These are phyloP conservation scores for Cutaneotrichosporon sp. DNA, from an alignment of 1,284 basidiomycete species.

Conservation along the genomic window DNA sequence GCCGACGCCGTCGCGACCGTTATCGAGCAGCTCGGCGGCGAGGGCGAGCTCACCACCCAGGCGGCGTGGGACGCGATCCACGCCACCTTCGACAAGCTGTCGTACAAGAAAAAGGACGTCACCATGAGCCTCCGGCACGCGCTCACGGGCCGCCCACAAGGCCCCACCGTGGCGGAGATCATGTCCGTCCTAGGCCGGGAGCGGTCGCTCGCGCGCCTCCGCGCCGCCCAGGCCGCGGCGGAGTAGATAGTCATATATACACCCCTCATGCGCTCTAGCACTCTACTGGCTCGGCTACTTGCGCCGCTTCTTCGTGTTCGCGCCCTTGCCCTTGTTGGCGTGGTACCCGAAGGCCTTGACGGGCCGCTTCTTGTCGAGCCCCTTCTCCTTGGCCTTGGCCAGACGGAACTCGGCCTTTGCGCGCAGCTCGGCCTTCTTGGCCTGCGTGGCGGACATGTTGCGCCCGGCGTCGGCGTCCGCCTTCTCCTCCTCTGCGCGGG, in stretches of 20 bases:
- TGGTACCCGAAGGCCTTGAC: neutral
- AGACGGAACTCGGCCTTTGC: conserved; percentile 20
- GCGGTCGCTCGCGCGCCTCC: conserved; percentile 25
- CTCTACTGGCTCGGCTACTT: neutral
- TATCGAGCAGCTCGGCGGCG: conserved; percentile 22
- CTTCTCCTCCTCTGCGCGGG: conserved; percentile 13
- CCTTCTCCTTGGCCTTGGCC: conserved; percentile 13
- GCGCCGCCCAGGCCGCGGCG: conserved; percentile 17
- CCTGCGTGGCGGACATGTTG: conserved; percentile 20
- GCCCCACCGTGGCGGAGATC: conserved; percentile 38
- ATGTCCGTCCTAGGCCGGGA: conserved; percentile 38
- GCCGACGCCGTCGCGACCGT: conserved; percentile 28
- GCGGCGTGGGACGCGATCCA: conserved; percentile 57
- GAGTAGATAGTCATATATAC: conserved; percentile 5
- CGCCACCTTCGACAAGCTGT: conserved; percentile 54
- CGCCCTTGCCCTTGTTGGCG: neutral
- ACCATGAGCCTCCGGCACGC: conserved; percentile 74
- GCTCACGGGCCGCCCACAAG: conserved; percentile 66
- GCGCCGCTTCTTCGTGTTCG: neutral
- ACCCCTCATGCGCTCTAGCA: conserved; percentile 2
- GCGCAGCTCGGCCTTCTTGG: conserved; percentile 18
- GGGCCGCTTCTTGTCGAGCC: conserved; percentile 8
- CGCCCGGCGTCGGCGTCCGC: conserved; percentile 24
- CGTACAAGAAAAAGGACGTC: conserved; percentile 60
- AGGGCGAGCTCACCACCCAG: conserved; percentile 30